These are phyloP conservation scores for Ogataea henricii DNA, from an alignment of 805 yeast species.

Conservation along the genomic window DNA sequence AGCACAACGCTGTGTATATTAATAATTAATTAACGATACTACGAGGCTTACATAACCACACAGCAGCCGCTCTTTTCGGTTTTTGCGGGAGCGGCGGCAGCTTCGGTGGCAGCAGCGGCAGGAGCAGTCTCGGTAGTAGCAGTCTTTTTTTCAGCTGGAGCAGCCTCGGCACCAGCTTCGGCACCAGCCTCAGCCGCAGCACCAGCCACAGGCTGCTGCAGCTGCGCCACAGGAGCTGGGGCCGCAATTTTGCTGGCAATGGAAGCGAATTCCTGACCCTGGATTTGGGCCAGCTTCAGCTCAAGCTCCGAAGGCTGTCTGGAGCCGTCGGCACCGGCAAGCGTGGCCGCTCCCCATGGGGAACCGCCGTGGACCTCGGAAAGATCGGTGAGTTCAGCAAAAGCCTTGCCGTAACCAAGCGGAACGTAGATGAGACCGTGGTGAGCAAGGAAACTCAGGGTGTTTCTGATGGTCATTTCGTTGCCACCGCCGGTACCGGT, in stretches of 20 bases:
- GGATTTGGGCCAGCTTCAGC: constrained; percentile 60
- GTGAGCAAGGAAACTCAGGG: constrained; percentile 67
- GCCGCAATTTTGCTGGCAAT: constrained; percentile 35
- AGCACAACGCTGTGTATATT: not conserved
- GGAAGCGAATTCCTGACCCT: constrained; percentile 66
- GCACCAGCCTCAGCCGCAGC: not conserved
- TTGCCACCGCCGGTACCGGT: constrained; percentile 88
- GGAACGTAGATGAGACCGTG: constrained; percentile 84
- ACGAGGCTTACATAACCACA: constrained; percentile 14
- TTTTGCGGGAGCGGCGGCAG: constrained; percentile 1
- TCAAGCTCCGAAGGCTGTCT: constrained; percentile 67
- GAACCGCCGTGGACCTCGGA: constrained; percentile 77
- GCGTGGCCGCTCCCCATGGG: constrained; percentile 85
- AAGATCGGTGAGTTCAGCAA: constrained; percentile 54
- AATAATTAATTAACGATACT: not conserved
- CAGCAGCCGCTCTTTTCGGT: constrained; percentile 12
- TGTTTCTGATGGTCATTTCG: constrained; percentile 67
- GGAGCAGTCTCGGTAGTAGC: constrained; percentile 14
- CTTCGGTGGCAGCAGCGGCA: constrained; percentile 6
- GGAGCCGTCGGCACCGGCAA: constrained; percentile 77
- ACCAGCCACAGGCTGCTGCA: constrained; percentile 1
- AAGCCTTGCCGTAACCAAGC: constrained; percentile 64
- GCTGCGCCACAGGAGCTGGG: constrained; percentile 8
- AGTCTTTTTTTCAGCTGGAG: not conserved
- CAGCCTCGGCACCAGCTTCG: constrained; percentile 1